phyloP scores from a whole-genome alignment of 768 basidiomycete species.

The Leccinellum luteum region DNA sequence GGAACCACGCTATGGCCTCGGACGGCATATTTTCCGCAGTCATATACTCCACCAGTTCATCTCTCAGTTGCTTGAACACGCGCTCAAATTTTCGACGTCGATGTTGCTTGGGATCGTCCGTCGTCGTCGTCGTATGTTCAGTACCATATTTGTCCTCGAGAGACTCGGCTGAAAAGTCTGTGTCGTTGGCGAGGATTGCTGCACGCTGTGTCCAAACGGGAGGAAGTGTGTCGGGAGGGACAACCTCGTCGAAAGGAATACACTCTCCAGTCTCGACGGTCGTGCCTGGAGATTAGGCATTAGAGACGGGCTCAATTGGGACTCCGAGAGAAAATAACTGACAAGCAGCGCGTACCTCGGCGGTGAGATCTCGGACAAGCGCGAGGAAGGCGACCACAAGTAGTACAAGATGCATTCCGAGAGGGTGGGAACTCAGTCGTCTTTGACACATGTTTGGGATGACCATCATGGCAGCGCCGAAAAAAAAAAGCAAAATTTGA shows the following conservation, averaged over 20 bases:
- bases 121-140: background rate
- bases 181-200: background rate
- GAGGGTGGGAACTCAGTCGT: background rate
- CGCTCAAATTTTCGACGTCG: slow-evolving; percentile 63
- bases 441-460: too few relatives aligned
- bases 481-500: too few relatives aligned
- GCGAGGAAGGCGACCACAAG: background rate
- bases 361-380: background rate
- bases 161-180: background rate
- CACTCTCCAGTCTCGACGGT: background rate
- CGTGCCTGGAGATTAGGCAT: background rate
- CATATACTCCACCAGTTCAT: slow-evolving; percentile 75
- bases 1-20: slow-evolving; percentile 84
- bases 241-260: background rate
- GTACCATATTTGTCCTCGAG: background rate
- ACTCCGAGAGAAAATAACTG: background rate
- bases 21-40: slow-evolving; percentile 71
- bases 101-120: slow-evolving; percentile 31
- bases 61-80: slow-evolving; percentile 67
- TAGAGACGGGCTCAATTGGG: background rate
- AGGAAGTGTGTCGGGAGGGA: background rate
- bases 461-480: too few relatives aligned
- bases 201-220: background rate
- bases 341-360: background rate
- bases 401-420: background rate